phyloP scores from a whole-genome alignment of 2,329 filamentous ascomycete species.

The Alternaria sp. region DNA sequence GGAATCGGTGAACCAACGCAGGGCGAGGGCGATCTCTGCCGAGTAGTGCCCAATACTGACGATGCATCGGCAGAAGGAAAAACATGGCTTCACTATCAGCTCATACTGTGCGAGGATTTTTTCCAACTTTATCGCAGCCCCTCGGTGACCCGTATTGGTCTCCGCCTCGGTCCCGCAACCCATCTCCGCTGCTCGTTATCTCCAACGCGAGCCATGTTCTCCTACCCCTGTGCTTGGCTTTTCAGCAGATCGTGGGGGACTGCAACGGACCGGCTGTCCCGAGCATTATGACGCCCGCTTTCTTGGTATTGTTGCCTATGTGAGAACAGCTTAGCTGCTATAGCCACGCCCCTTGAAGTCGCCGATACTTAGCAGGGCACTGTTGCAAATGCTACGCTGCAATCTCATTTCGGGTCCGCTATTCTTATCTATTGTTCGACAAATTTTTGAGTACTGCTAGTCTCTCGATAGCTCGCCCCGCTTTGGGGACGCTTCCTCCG shows the following conservation, averaged over 20 bases:
- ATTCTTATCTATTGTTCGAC: slow-evolving; percentile 38
- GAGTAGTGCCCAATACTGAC: slow-evolving; percentile 15
- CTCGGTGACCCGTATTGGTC: slow-evolving; percentile 20
- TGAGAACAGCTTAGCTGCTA: slow-evolving; percentile 3
- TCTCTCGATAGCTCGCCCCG: slow-evolving; percentile 38
- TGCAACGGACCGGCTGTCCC: slow-evolving; percentile 31
- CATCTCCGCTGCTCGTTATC: slow-evolving; percentile 27
- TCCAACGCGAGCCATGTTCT: slow-evolving; percentile 27
- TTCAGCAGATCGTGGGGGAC: slow-evolving; percentile 37
- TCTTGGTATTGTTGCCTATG: slow-evolving; percentile 14
- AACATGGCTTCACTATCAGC: slow-evolving; percentile 10
- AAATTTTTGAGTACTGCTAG: slow-evolving; percentile 33
- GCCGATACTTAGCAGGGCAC: slow-evolving; percentile 1
- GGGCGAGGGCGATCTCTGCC: slow-evolving; percentile 19
- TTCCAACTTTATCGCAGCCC: slow-evolving; percentile 22
- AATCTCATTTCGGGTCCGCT: slow-evolving; percentile 27
- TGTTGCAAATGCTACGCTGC: slow-evolving; percentile 12
- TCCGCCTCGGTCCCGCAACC: slow-evolving; percentile 15
- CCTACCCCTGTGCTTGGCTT: slow-evolving; percentile 34
- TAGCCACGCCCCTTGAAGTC: neutral
- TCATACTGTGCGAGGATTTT: slow-evolving; percentile 20
- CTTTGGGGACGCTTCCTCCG: slow-evolving; percentile 34
- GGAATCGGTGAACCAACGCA: slow-evolving; percentile 25
- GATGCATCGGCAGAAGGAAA: slow-evolving; percentile 17
- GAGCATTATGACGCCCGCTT: slow-evolving; percentile 26